Evolutionary conservation across 2,329 filamentous ascomycete species (phyloP).

Genomic region (Tothia fuscella): DNA sequence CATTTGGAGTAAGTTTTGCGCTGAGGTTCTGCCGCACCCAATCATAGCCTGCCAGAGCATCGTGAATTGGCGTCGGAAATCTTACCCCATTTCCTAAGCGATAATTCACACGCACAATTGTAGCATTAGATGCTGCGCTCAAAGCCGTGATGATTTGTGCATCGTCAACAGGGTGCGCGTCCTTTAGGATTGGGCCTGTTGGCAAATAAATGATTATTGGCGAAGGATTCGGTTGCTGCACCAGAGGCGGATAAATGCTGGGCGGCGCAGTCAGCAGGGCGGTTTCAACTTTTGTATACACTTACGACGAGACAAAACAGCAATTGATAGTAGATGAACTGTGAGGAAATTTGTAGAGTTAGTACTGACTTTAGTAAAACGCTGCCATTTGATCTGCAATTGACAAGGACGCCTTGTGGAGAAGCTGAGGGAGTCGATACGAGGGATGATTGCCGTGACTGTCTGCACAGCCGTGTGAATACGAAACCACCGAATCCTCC

Average conservation of each 20-base stretch:
- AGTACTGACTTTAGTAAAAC: conserved; percentile 29
- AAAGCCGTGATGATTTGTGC: conserved; percentile 24
- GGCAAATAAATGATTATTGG: conserved; percentile 32
- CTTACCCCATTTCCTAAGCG: conserved; percentile 24
- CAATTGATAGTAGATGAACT: background rate
- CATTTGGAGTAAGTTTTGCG: background rate
- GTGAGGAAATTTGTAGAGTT: background rate
- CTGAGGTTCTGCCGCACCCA: conserved; percentile 32
- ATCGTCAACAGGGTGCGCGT: conserved; percentile 17
- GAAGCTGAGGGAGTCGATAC: no score
- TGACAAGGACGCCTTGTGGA: conserved; percentile 21
- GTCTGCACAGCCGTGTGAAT: no score
- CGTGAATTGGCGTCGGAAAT: conserved; percentile 36
- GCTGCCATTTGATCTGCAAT: conserved; percentile 31
- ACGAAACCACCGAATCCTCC: no score
- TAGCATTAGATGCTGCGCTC: conserved; percentile 24
- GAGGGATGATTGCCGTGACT: no score
- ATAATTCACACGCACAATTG: conserved; percentile 35
- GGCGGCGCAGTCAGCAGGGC: background rate
- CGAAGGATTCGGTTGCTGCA: conserved; percentile 14
- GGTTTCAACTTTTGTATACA: no score
- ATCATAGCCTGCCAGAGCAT: conserved; percentile 35
- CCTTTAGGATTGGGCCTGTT: conserved; percentile 25
- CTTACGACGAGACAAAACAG: conserved; percentile 4
- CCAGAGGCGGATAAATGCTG: conserved; percentile 24